phyloP scores from a whole-genome alignment of 306 rosid species.

The Canavalia gladiata region DNA sequence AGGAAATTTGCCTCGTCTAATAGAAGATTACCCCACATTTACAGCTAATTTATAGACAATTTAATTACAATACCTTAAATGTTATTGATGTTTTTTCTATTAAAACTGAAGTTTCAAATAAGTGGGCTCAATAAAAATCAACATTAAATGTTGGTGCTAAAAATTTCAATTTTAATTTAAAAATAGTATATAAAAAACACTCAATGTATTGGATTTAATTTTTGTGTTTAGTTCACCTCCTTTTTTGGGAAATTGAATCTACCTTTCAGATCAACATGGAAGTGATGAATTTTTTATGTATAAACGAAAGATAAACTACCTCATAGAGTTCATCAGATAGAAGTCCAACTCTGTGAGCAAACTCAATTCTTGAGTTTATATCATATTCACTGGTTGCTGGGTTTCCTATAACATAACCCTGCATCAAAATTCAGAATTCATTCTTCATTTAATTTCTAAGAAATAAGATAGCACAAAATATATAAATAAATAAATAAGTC shows the following conservation, averaged over 20 bases:
- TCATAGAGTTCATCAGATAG: constrained; percentile 44
- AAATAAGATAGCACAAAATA: background rate
- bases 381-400: constrained; percentile 43
- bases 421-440: constrained; percentile 1
- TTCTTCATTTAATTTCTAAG: background rate
- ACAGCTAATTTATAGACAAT: no score
- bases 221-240: background rate
- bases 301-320: constrained; percentile 16
- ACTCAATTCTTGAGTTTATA: constrained; percentile 31
- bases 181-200: no score
- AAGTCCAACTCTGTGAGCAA: constrained; percentile 47
- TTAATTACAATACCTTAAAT: no score
- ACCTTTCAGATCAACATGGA: background rate
- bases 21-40: background rate
- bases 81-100: no score
- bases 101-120: no score
- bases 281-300: background rate
- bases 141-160: no score
- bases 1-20: background rate
- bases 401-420: constrained; percentile 49
- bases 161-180: no score
- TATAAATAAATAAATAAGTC: background rate
- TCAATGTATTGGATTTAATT: no score
- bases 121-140: no score
- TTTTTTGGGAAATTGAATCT: background rate